Evolutionary conservation across 2,329 filamentous ascomycete species (phyloP), one percentile per base, ranked within the genome.

Genomic region (Penicillium occitanis): DNA sequence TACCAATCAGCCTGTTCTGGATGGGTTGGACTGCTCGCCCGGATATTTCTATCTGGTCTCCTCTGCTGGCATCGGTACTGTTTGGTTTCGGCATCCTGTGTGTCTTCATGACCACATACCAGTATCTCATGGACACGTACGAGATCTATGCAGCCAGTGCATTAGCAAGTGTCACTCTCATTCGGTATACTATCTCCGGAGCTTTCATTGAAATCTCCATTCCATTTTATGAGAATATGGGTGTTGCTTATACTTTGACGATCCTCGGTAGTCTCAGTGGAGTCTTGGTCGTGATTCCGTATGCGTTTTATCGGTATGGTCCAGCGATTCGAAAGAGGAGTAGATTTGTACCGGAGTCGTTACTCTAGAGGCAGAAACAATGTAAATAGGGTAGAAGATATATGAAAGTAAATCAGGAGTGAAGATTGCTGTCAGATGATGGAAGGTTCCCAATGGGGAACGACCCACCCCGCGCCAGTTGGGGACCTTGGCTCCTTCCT

Each of bases 61-160:
- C 1, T 35, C 77, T 80, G 64, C 60, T 74, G 2, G 83, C 84
- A 0, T 84, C 79, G 25, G 81, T 83, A 1, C 69, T 85, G 0
- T 85, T 86, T 68, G 84, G 84, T 2, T 81, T 81, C 64, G 83
- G 81, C 0, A 77, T 84, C 48, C 73, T 82, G 11, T 79, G 79
- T 46, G 75, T 85, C 3, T 85, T 84, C 70, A 81, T 85, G 65
- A 79, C 77, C 63, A 80, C 75, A 58, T 85, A 85, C 61, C 79
- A 84, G 73, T 87, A 87, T 71, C 82, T 87, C 65, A 86, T 87
- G 57, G 85, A 87, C 68, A 79, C 78, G 17, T 87, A 86, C 67
- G 83, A 84, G 57, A 76, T 77, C 1, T 84, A 84, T 66, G 80
- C 84, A 0, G 84, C 83, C 1, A 79, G 75, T 19, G 82, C 82